phyloP scores from a whole-genome alignment of 192 early-diverging fungal genomes.

The Coemansia biformis region DNA sequence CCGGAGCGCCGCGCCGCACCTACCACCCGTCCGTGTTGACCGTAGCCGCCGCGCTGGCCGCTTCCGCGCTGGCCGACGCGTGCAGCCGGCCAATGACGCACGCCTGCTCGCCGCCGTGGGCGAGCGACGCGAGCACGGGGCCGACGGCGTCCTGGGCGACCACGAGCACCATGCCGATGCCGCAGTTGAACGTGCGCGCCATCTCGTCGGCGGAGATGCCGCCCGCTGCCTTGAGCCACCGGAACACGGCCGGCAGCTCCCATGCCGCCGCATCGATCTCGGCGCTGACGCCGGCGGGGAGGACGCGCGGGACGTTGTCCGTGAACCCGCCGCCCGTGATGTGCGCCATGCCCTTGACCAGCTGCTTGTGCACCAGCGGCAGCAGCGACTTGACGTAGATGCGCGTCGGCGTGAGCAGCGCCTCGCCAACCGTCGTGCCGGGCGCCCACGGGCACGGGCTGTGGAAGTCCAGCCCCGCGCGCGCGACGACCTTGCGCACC shows the following conservation, averaged over 20 bases:
- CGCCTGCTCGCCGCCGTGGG: slow-evolving; percentile 59
- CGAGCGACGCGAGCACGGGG: slow-evolving; percentile 56
- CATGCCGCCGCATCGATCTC: slow-evolving; percentile 76
- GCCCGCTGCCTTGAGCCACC: slow-evolving; percentile 87
- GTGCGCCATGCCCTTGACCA: slow-evolving; percentile 96
- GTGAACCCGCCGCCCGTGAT: slow-evolving; percentile 98
- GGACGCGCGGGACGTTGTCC: slow-evolving; percentile 95
- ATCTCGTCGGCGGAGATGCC: slow-evolving; percentile 66
- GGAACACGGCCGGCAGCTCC: slow-evolving; percentile 87
- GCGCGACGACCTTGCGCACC: slow-evolving; percentile 82
- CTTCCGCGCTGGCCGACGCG: slow-evolving; percentile 2
- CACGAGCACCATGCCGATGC: slow-evolving; percentile 96
- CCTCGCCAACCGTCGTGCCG: slow-evolving; percentile 65
- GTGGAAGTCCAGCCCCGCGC: slow-evolving; percentile 65
- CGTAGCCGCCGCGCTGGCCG: slow-evolving; percentile 14
- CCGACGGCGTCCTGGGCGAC: slow-evolving; percentile 60
- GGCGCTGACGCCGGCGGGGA: slow-evolving; percentile 79
- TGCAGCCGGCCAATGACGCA: slow-evolving; percentile 67
- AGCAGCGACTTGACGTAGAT: slow-evolving; percentile 94
- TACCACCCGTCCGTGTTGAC: slow-evolving; percentile 33
- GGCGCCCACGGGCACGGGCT: slow-evolving; percentile 72
- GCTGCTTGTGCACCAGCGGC: slow-evolving; percentile 60
- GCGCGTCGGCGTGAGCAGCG: slow-evolving; percentile 86
- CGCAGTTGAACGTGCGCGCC: slow-evolving; percentile 98
- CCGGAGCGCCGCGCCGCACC: too few species aligned